Percentiles rank a stretch among this genome's conserved stretches.
Conservation (phyloP, 345 rosid genomes). For the Rhizophora apiculata region DNA sequence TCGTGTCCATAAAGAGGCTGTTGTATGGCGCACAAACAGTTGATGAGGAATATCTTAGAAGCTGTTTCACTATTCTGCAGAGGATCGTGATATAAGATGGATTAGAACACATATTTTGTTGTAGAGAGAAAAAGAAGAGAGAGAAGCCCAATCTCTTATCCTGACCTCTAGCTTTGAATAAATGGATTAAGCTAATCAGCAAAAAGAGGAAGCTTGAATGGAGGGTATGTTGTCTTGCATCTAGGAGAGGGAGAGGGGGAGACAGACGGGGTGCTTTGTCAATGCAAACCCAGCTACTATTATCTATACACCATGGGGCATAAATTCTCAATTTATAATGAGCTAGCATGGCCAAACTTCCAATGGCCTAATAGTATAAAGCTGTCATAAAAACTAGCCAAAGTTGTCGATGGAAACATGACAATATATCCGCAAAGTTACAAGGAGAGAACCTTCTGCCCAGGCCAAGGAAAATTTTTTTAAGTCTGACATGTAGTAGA, state of each 20-base stretch:
- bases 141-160: no score
- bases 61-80: conserved; percentile 80
- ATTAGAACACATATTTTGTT: conserved; percentile 11
- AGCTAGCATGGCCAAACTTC: background rate
- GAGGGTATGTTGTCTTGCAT: no score
- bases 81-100: conserved; percentile 3
- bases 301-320: no score
- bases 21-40: conserved; percentile 82
- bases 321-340: background rate
- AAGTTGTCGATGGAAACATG: background rate
- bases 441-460: background rate
- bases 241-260: no score
- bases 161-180: no score
- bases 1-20: conserved; percentile 72
- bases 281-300: no score
- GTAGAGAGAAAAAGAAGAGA: background rate
- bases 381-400: background rate
- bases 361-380: background rate
- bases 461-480: background rate
- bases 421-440: background rate
- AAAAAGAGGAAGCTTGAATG: no score
- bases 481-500: background rate
- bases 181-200: no score
- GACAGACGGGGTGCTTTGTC: no score
- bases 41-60: conserved; percentile 86